Evolutionary conservation across 805 yeast species (phyloP), one percentile per base, ranked within the genome.

Genomic region (Myxozyma kluyveri): DNA sequence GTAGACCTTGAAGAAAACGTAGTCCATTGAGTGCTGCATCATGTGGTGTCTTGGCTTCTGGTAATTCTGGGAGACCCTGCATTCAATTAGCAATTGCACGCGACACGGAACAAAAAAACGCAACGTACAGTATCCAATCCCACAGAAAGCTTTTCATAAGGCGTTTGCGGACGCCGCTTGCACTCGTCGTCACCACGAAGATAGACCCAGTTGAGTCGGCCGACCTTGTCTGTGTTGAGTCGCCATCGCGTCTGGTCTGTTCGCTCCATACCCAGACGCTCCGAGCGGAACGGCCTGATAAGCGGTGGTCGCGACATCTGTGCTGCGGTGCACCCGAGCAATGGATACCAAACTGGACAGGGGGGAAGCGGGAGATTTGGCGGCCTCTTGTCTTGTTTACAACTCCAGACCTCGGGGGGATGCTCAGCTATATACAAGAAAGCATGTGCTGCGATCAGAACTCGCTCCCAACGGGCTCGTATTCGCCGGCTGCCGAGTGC

Each of bases 211-310:
- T 38, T 26, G 27, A 49, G 27, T 4, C 50, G 47, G 14, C 99
- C 99, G 12, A 84, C 69, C 32, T 78, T 78, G 54, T 84, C 84
- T 0, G 84, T 78, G 18, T 78, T 67, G 26, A 91, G 74, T 56
- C 95, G 74, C 99, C 99, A 91, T 12, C 79, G 73, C 1, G 67
- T 59, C 1, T 78, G 76, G 57, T 93, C 96, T 0, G 97, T 85
- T 36, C 70, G 74, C 0, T 82, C 82, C 5, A 87, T 64, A 0
- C 86, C 86, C 10, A 86, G 65, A 21, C 68, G 61, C n/a, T 91
- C 97, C 0, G 96, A 86, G 26, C 29, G 52, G 4, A 54, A 46
- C 7, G 53, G 50, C 4, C 37, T 6, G 9, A 40, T 27, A 7
- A 26, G 17, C 5, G 50, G 35, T 18, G 45, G 42, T 7, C 57